Base-by-base conservation (phyloP, 768 basidiomycete genomes). In the Trametes meyenii region DNA sequence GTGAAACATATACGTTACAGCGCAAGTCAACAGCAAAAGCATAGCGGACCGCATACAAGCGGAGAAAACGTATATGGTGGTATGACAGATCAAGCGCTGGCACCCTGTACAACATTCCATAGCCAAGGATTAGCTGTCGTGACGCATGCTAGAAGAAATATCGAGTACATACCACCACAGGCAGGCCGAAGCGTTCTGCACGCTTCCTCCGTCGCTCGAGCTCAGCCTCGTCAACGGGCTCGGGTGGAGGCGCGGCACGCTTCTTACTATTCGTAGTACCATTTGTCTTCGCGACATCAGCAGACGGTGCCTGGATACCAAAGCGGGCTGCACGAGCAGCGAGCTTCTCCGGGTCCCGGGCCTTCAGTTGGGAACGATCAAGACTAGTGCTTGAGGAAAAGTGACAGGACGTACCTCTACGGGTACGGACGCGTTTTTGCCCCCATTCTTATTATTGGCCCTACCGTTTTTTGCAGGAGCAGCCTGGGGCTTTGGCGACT, bases 171-270 rank as follows among this genome's bases (percentile, higher is more conserved):
- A 65, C 64, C n/a, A 58, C 62, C 0, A 62, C 29, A 21, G 69
- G 19, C 17, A 74, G 57, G 21, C 83, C 84, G 72, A 89, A 89
- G 21, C 87, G 79, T 67, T 86, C 86, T 39, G 85, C 85, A n/a
- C 88, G 76, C 71, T 84, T 88, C 68, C 71, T 81, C 45, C 86
- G 76, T 53, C 78, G 78, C 65, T 85, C 86, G 45, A 75, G 69
- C 67, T 89, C 87, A 67, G 86, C 87, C 5, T 79, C 68, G 65
- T 87, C 87, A 6, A 82, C 76, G 13, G 67, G 40, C 35, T 80
- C 79, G 0, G 75, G 71, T 4, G 51, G 57, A 3, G 79, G 76
- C 8, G 74, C 71, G 16, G 66, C 21, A 5, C 77, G 71, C 67
- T 79, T 79, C 51, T 63, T 64, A 26, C 64, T 56, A 23, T 59